These are phyloP conservation scores for Fusarium sp. DNA, from an alignment of 2,329 filamentous ascomycete genomes.

Conservation along the genomic window DNA sequence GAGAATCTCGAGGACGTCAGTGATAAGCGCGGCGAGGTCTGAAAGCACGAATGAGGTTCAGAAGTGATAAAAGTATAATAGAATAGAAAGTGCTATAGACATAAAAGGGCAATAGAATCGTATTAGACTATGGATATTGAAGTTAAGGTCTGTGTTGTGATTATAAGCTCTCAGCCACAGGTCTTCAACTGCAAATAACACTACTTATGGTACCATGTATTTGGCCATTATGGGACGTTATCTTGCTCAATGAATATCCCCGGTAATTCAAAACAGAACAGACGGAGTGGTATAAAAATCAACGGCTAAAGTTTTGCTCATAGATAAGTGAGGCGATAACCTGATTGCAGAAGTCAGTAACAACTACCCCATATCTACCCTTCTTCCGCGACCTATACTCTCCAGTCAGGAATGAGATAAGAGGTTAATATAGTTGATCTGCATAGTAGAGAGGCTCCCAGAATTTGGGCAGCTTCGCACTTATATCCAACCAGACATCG, in stretches of 20 bases:
- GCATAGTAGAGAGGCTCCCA: background rate
- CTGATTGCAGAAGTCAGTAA: background rate
- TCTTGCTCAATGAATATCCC: background rate
- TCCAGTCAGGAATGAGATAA: background rate
- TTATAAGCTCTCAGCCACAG: background rate
- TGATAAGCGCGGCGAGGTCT: background rate
- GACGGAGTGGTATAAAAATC: background rate
- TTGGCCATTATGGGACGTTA: background rate
- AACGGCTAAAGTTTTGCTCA: background rate
- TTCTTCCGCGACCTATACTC: background rate
- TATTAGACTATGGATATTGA: background rate
- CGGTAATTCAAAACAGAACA: too few relatives aligned
- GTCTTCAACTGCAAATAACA: background rate
- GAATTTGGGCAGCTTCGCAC: background rate
- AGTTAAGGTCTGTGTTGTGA: background rate
- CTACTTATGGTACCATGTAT: background rate
- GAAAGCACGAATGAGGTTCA: background rate
- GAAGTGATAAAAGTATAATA: too few relatives aligned
- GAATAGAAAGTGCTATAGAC: background rate
- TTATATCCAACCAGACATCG: too few relatives aligned
- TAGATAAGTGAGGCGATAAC: background rate
- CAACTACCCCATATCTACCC: background rate
- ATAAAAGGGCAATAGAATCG: background rate
- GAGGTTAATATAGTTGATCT: too few relatives aligned
- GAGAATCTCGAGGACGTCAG: background rate